Evolutionary conservation across 139 green algal species (phyloP), one percentile per base, ranked within the genome.

Genomic region (Chlorella sp.): DNA sequence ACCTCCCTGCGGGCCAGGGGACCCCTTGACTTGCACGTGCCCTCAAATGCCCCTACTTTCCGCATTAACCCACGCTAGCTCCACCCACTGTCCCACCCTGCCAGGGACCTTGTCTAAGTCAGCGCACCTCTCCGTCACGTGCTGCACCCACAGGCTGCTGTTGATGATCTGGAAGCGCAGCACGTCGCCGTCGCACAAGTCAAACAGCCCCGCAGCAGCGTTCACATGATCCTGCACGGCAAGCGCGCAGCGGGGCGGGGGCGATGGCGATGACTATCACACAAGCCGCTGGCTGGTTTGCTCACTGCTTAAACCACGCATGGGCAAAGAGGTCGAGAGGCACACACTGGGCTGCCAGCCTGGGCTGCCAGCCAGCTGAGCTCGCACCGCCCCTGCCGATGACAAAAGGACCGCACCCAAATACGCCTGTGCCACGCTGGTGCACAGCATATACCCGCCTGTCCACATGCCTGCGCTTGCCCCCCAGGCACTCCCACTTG

Each of bases 141-240:
- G 91, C 34, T 92, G 88, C 37, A 94, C 88, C 83, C 89, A 94
- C 30, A 94, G 91, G 4, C 40, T 89, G 77, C 91, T 88, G 69
- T 91, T 92, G 21, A 94, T 57, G n/a, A 94, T 89, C 83, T 89
- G 88, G 73, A 94, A 93, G 19, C 89, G 78, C 57, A 94, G 53
- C 34, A 93, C 83, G 61, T 94, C 92, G 32, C 92, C 92, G 34
- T 91, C 87, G 71, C 92, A 94, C 42, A 71, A 30, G 39, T 94
- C 84, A 61, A 84, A 92, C 84, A 92, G 39, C n/a, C 71, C 34
- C 24, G 84, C 69, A 3, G 83, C 79, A 21, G 24, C 76, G 26
- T 92, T 61, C 37, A 92, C 61, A 37, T 89, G 9, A 12, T 88
- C 90, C 87, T 93, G 91, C 76, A 85, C 7, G 48, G 48, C 48